A percentile compares a stretch with the other conserved stretches of the same genome.
These are phyloP conservation scores for Rhododendron williamsianum DNA, from an alignment of 148 eudicot genomes.

Conservation along the genomic window DNA sequence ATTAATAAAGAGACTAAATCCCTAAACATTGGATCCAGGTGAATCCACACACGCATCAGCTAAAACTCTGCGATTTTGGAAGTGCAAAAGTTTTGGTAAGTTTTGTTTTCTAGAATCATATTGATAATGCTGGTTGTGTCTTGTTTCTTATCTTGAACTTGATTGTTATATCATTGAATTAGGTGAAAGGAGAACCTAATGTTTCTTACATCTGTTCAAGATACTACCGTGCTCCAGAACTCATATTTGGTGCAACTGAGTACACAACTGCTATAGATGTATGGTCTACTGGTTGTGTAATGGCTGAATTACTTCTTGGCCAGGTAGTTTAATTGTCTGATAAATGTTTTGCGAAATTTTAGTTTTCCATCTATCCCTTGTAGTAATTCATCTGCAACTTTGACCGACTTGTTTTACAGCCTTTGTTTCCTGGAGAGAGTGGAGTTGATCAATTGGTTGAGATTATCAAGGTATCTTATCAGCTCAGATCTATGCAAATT, in stretches of 20 bases:
- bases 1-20: constrained; percentile 9
- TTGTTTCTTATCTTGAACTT: constrained; percentile 9
- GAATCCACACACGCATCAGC: constrained; percentile 98
- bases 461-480: constrained; percentile 71
- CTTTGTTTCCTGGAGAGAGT: constrained; percentile 97
- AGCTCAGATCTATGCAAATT: background rate
- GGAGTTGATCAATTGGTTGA: constrained; percentile 97
- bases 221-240: constrained; percentile 97
- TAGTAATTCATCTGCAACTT: background rate
- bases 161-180: constrained; percentile 13
- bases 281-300: constrained; percentile 98
- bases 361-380: background rate
- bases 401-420: constrained; percentile 44
- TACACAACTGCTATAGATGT: constrained; percentile 94
- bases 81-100: constrained; percentile 98
- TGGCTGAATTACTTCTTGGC: constrained; percentile 97
- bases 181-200: constrained; percentile 97
- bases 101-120: background rate
- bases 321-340: constrained; percentile 40
- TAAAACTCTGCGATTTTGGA: constrained; percentile 97
- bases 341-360: background rate
- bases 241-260: constrained; percentile 95
- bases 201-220: constrained; percentile 95
- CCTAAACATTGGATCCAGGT: constrained; percentile 42
- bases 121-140: background rate